phyloP scores from a whole-genome alignment of 108 stramenopile species.

The Cyclotella sp. region DNA sequence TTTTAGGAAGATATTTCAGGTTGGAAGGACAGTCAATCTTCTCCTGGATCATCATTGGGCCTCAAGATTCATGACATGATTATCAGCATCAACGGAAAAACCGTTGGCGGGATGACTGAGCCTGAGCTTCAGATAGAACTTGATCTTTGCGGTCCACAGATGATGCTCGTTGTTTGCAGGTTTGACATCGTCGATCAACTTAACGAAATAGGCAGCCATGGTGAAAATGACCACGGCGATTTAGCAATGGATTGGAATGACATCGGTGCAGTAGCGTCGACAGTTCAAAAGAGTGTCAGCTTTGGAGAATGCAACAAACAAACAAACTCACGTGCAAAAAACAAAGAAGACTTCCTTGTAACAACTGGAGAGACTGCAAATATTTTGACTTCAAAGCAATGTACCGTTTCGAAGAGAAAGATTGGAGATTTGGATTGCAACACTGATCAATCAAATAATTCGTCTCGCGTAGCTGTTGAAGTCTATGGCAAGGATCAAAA shows the following conservation, averaged over 20 bases:
- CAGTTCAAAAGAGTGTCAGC: constrained; percentile 28
- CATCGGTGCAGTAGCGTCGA: constrained; percentile 40
- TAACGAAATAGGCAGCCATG: neutral
- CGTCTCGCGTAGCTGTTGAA: too few relatives aligned
- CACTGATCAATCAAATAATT: too few relatives aligned
- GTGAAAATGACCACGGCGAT: constrained; percentile 23
- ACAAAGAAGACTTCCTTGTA: neutral
- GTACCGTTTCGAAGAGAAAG: too few relatives aligned
- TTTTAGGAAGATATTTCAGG: constrained; percentile 40
- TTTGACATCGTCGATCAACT: constrained; percentile 23
- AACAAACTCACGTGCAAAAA: neutral
- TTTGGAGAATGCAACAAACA: constrained; percentile 12
- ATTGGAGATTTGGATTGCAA: too few relatives aligned
- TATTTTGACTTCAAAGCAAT: too few relatives aligned
- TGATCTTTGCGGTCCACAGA: constrained; percentile 50
- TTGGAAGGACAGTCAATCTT: constrained; percentile 15
- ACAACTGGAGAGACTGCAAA: too few relatives aligned
- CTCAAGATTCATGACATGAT: constrained; percentile 78
- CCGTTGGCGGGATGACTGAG: constrained; percentile 72
- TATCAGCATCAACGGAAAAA: constrained; percentile 69
- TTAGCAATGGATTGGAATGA: constrained; percentile 57
- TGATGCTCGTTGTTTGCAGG: constrained; percentile 51
- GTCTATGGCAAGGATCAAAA: too few relatives aligned
- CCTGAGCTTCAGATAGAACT: constrained; percentile 67
- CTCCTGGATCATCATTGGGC: constrained; percentile 9